These are phyloP conservation scores for Asterella californica DNA, from an alignment of 225 moss, liverwort and hornwort genomes.

Conservation along the genomic window DNA sequence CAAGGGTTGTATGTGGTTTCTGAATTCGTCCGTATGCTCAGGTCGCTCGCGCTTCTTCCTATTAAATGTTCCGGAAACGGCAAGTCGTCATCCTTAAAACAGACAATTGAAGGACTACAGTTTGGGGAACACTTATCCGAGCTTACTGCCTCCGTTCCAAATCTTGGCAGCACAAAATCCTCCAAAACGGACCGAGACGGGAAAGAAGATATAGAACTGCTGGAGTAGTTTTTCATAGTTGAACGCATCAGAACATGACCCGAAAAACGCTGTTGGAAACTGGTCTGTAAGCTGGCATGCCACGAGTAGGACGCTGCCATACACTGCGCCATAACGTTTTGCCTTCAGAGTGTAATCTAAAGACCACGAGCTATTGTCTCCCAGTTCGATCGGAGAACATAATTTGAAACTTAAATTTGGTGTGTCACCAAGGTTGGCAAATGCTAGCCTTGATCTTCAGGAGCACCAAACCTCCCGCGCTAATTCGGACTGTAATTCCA, in stretches of 20 bases:
- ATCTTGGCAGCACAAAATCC: slow-evolving; percentile 38
- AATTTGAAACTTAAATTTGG: not conserved
- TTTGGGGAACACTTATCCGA: slow-evolving; percentile 1
- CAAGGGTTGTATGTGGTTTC: slow-evolving; percentile 74
- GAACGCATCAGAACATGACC: slow-evolving; percentile 43
- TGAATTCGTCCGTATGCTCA: slow-evolving; percentile 58
- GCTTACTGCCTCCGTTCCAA: slow-evolving; percentile 10
- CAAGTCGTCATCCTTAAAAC: slow-evolving; percentile 76
- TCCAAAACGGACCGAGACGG: slow-evolving; percentile 54
- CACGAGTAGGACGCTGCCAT: slow-evolving; percentile 58
- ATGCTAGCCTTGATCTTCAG: not conserved
- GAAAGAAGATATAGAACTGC: slow-evolving; percentile 46
- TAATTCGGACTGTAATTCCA: not conserved
- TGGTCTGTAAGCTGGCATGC: slow-evolving; percentile 59
- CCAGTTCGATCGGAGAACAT: not conserved
- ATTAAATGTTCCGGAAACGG: slow-evolving; percentile 71
- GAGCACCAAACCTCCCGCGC: not conserved
- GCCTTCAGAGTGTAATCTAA: not conserved
- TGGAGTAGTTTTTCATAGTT: slow-evolving; percentile 35
- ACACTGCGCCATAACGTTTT: slow-evolving; percentile 55
- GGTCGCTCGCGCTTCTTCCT: slow-evolving; percentile 63
- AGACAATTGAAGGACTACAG: slow-evolving; percentile 47
- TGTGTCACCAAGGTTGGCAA: not conserved
- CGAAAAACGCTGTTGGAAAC: slow-evolving; percentile 30
- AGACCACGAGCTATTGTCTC: not conserved